Base-by-base conservation (phyloP, 169 alveolate species). In the Hepatocystis sp. region DNA sequence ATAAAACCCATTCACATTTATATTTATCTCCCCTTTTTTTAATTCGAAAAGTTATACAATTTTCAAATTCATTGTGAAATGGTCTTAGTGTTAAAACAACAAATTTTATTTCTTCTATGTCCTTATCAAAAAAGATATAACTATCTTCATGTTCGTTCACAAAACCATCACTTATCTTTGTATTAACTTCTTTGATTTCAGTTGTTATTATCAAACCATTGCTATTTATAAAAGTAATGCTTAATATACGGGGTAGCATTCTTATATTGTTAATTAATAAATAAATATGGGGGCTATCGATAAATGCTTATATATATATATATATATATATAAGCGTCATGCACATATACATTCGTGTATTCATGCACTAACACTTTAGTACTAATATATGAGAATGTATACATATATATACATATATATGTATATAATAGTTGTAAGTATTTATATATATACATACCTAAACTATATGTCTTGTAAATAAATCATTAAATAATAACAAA, bases 1-100 rank as follows among this genome's bases (percentile, higher is more conserved):
- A 52, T 67, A 67, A 34, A 67, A 67, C 85, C 85, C 85, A 67
- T 30, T 67, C 85, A 44, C 85, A 67, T 11, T 58, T 25, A 52
- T 67, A 67, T 52, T 52, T 67, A 52, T 67, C 85, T 17, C 39
- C 58, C 25, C 21, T 67, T 39, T 67, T 67, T 67, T 67, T 67
- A 25, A 67, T 67, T 7, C 66, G 53, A 52, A 67, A 67, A 27
- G 52, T 4, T 52, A 67, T 52, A 28, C 52, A 52, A 67, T 44
- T 51, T 67, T 67, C 85, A 49, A 17, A 67, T 52, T 67, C 67
- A 21, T 67, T 32, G 19, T 67, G 85, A 67, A 67, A 67, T 34
- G 85, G 85, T 51, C 52, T 67, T 39, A 67, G 23, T 23, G 66
- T 67, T 21, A 52, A 53, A 67, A 67, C 85, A 51, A 67, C 44